Percentiles rank a stretch among this genome's conserved stretches.
Evolutionary conservation across 768 basidiomycete species (phyloP).

Genomic region (Rhizopogon vulgaris): DNA sequence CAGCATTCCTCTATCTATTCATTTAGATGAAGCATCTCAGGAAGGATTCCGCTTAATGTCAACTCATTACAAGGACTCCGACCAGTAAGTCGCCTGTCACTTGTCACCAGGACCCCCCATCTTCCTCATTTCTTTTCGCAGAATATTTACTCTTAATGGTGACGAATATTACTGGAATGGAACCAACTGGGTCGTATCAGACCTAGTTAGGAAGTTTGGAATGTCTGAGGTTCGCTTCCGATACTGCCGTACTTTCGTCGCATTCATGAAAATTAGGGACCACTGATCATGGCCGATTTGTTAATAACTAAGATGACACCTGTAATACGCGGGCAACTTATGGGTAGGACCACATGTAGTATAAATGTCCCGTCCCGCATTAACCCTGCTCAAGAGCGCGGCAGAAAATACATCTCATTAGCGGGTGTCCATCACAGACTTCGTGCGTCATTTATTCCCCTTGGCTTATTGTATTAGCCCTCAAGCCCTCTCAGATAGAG

Average conservation of each 20-base stretch:
- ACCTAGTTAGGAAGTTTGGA: not conserved
- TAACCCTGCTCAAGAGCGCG: slow-evolving; percentile 1
- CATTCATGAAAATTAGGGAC: not conserved
- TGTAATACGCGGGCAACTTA: not conserved
- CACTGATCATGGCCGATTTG: not conserved
- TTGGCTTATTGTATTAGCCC: not conserved
- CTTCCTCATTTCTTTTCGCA: not conserved
- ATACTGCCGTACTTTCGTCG: not conserved
- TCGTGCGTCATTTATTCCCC: not conserved
- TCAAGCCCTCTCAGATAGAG: not conserved
- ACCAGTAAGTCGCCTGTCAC: not conserved
- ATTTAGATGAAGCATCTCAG: not conserved
- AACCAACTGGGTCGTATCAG: not conserved
- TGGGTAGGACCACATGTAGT: not conserved
- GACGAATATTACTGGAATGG: not conserved
- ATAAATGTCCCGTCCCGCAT: not conserved
- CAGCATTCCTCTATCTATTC: not conserved
- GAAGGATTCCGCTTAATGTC: not conserved
- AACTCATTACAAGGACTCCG: not conserved
- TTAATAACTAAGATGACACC: not conserved
- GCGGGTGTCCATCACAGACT: slow-evolving; percentile 1
- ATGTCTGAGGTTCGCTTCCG: not conserved
- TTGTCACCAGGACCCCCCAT: not conserved
- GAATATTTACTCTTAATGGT: not conserved
- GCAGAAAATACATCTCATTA: not conserved